Base-by-base conservation (phyloP, 2,329 filamentous ascomycete species). In the Talaromyces sp. region DNA sequence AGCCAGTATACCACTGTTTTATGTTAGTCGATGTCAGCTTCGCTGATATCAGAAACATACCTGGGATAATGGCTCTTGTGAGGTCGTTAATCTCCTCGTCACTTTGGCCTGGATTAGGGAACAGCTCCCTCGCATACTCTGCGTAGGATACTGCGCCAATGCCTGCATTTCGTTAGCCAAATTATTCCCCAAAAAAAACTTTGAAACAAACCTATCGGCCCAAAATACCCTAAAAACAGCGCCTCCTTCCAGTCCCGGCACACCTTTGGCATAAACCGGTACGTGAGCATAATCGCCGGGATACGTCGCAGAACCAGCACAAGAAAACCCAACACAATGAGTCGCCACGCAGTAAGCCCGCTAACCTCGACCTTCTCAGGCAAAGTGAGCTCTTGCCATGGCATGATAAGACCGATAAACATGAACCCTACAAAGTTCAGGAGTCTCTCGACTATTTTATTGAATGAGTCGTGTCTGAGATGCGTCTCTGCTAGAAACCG, bases 381-480 rank as follows among this genome's bases (percentile, higher is more conserved):
- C 53, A 80, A 75, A 56, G 84, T 74, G 68, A 86, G 85, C 50
- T 84, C 72, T 2, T 67, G 60, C 84, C 83, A 86, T 0, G 84
- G 84, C 57, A 86, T 76, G 53, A 81, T 76, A 5, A 78, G 77
- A 0, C 84, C 84, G 50, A 86, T 76, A 62, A 84, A 86, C 74
- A 86, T 82, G 69, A 86, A 86, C 21, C 81, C 83, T 8, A 80
- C 83, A 64, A 85, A 84, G 67, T 86, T 87, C 55, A 87, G 75
- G 0, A 86, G 68, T 0, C 84, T 80, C 56, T 86, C 84, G 13
- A 87, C 76, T 41, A 79, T 80, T 2, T 79, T 77, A 68, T 87
- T 87, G 65, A 87, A 84, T 53, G 86, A 83, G 60, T 87, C 85
- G 65, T 86, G 84, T 9, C 84, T 79, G 9, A 77, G 72, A 60